Evolutionary conservation across 139 green algal species (phyloP).

Genomic region (Tetradesmus obliquus): DNA sequence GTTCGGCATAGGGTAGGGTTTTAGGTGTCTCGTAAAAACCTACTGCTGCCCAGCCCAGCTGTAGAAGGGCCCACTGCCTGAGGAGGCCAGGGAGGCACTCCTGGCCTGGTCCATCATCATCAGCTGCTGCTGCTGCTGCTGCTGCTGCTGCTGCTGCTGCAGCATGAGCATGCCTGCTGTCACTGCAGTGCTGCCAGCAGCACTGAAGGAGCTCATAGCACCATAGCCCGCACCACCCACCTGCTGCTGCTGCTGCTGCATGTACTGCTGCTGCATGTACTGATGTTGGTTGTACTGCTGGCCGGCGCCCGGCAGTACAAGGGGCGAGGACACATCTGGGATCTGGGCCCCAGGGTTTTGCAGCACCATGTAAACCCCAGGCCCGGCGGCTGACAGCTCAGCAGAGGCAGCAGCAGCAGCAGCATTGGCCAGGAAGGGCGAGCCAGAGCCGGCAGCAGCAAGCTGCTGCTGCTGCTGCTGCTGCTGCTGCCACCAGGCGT

Average conservation of each 20-base stretch:
- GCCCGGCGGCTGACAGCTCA: background rate
- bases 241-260: constrained; percentile 7
- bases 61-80: background rate
- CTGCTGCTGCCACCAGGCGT: constrained; percentile 3
- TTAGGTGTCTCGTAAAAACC: no score
- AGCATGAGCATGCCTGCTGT: background rate
- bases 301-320: background rate
- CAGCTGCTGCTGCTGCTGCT: constrained; percentile 28
- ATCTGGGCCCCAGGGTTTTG: background rate
- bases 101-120: background rate
- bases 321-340: background rate
- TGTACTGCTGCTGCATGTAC: background rate
- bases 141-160: background rate
- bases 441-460: no score
- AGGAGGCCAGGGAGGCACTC: background rate
- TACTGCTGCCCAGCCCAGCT: background rate
- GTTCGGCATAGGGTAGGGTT: no score
- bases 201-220: background rate
- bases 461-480: constrained; percentile 3
- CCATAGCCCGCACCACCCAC: no score
- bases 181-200: background rate
- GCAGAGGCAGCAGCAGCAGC: background rate
- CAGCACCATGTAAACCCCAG: background rate
- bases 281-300: background rate
- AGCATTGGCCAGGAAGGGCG: no score